Evolutionary conservation across 352 stramenopile genomes (phyloP), one percentile per base, ranked within the genome.

Genomic region (Phytophthora syringae): DNA sequence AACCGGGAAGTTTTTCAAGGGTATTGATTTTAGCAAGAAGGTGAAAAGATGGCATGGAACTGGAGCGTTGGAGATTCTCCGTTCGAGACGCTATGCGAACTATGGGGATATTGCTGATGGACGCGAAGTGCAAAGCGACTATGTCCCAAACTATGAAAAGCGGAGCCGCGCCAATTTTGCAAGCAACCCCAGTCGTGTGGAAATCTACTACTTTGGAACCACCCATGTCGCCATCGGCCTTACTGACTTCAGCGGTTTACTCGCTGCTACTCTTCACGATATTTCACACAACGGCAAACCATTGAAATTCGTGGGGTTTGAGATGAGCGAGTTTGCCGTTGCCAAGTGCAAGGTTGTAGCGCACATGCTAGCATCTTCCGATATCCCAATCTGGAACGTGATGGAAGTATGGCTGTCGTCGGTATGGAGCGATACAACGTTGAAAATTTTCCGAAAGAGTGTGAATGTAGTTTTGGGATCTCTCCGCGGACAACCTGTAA

Each of bases 351-450:
- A 68, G 25, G 62, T 72, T 0, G 55, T 76, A 25, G 67, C 67
- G 1, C 36, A 72, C 2, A 76, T 76, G 67, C 52, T 76, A 4
- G 24, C 10, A 5, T 69, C 39, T 36, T 7, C 62, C 0, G 27
- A 16, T 18, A 30, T 72, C 7, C 40, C 50, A 20, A 51, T 76
- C 32, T 53, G 37, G 7, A 74, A 54, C 39, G 54, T 67, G 21
- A 70, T 70, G 53, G 66, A 74, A 39, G 66, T 70, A 5, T 74
- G 67, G 62, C n/a, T 75, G 11, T 72, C 62, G 20, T 72, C 67
- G 20, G 68, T 52, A 20, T 76, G 67, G 67, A 65, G 20, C 24
- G 39, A 57, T 9, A 32, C 51, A 2, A 72, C 67, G 1, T 25
- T 76, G 25, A 55, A 54, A 5, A 39, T 61, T 15, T 76, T 72